Percentiles rank a stretch among this genome's conserved stretches.
Conservation (phyloP, 2,329 filamentous ascomycete genomes). For the Piedraia hortae region DNA sequence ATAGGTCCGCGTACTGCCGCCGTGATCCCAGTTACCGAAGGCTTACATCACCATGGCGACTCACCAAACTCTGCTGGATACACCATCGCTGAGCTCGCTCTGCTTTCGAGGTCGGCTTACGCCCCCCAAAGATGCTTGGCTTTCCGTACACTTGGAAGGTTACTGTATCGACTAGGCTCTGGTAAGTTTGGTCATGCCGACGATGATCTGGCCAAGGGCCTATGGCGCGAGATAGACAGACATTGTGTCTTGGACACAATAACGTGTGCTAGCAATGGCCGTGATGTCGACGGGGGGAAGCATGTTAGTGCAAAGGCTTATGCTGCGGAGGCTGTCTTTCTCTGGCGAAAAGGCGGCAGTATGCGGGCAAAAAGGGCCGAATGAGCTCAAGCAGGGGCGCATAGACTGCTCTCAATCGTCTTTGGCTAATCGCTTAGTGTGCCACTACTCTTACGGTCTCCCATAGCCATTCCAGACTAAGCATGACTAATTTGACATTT, state of each 20-base stretch:
- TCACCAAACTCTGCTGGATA: constrained; percentile 88
- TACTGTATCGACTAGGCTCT: constrained; percentile 56
- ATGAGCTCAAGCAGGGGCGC: too few species aligned
- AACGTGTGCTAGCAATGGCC: constrained; percentile 41
- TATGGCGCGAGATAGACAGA: constrained; percentile 61
- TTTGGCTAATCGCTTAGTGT: too few species aligned
- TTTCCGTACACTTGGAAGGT: constrained; percentile 66
- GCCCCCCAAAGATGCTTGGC: constrained; percentile 73
- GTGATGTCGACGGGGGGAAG: constrained; percentile 24
- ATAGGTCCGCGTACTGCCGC: constrained; percentile 51
- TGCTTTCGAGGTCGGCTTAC: constrained; percentile 53
- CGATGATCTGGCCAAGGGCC: constrained; percentile 32
- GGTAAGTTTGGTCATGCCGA: constrained; percentile 36
- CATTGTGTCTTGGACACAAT: constrained; percentile 52
- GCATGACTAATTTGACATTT: too few species aligned
- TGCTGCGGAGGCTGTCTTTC: constrained; percentile 71
- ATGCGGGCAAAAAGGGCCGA: too few species aligned
- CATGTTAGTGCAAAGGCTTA: constrained; percentile 63
- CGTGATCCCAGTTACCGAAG: constrained; percentile 45
- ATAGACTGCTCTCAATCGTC: too few species aligned
- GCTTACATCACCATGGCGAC: constrained; percentile 78
- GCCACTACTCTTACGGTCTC: too few species aligned
- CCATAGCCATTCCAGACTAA: too few species aligned
- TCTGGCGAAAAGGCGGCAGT: constrained; percentile 50
- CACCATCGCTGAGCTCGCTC: constrained; percentile 63